Conservation (phyloP, 2,329 filamentous ascomycete genomes). For the Fusarium newnesense region DNA sequence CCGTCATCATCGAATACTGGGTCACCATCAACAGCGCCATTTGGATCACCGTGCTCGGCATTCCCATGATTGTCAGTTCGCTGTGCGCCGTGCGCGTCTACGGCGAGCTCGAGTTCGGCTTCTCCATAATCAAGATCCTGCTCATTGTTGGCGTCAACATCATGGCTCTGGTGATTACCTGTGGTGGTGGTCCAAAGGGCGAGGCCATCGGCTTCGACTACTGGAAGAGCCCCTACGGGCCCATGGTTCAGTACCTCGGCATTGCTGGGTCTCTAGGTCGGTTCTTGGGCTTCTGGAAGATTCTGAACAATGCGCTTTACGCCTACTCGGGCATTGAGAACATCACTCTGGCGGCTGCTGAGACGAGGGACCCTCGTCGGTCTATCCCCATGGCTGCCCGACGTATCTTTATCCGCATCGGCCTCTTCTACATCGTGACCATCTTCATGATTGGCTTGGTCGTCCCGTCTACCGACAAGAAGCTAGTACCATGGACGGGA, state of each 20-base stretch:
- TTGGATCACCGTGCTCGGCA: neutral
- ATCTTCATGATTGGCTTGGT: constrained; percentile 12
- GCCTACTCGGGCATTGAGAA: constrained; percentile 7
- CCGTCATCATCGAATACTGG: constrained; percentile 11
- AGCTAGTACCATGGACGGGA: neutral
- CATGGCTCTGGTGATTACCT: neutral
- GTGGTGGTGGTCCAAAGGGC: neutral
- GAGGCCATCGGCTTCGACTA: constrained; percentile 3
- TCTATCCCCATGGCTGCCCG: constrained; percentile 1
- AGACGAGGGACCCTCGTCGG: neutral
- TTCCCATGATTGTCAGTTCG: neutral
- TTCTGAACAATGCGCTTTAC: neutral
- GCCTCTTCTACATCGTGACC: constrained; percentile 4
- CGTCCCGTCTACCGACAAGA: neutral
- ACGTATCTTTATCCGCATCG: neutral
- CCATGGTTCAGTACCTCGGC: constrained; percentile 5
- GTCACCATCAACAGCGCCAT: neutral
- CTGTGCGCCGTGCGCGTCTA: neutral
- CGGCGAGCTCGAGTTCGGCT: constrained; percentile 11
- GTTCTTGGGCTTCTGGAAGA: neutral
- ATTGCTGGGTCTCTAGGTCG: neutral
- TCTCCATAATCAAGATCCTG: constrained; percentile 2
- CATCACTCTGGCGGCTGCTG: neutral
- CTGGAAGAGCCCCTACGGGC: neutral
- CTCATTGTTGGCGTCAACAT: constrained; percentile 9